Conservation (phyloP, 441 rosid species). For the Rhodomyrtus psidioides region DNA sequence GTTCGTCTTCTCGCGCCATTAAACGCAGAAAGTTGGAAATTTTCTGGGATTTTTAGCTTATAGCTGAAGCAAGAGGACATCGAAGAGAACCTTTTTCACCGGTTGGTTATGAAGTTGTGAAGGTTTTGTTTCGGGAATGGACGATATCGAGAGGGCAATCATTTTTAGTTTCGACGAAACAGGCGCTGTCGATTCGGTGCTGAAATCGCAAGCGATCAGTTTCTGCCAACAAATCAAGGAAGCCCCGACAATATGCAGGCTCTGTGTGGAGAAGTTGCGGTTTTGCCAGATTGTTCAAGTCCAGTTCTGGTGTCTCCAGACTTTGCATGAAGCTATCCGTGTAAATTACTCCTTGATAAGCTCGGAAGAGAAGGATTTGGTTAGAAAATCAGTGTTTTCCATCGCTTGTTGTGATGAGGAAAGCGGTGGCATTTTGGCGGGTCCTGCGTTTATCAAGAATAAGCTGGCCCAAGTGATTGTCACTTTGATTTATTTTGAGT, state of each 20-base stretch:
- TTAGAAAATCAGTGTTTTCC: slow-evolving; percentile 58
- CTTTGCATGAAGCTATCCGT: slow-evolving; percentile 61
- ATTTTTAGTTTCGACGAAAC: slow-evolving; percentile 70
- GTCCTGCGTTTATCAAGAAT: slow-evolving; percentile 74
- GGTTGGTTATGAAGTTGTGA: background rate
- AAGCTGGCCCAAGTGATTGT: slow-evolving; percentile 94
- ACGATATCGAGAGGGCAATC: slow-evolving; percentile 79
- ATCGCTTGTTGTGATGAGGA: slow-evolving; percentile 48
- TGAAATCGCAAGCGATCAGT: slow-evolving; percentile 52
- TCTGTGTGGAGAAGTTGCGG: slow-evolving; percentile 67
- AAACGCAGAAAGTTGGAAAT: background rate
- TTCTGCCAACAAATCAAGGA: slow-evolving; percentile 62
- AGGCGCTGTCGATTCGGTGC: slow-evolving; percentile 34
- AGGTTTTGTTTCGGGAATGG: slow-evolving; percentile 30
- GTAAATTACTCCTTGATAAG: slow-evolving; percentile 35
- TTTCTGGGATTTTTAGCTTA: background rate
- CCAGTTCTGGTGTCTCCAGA: slow-evolving; percentile 95
- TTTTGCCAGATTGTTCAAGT: slow-evolving; percentile 58
- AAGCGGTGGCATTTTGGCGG: slow-evolving; percentile 43
- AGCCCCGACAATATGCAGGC: slow-evolving; percentile 33
- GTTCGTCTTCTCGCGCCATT: background rate
- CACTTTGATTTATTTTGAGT: slow-evolving; percentile 77
- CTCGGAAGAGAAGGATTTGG: slow-evolving; percentile 44
- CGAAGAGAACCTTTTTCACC: background rate
- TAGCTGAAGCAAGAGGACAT: background rate